These are phyloP conservation scores for Ganoderma leucocontextum DNA, from an alignment of 1,284 basidiomycete genomes.

Conservation along the genomic window DNA sequence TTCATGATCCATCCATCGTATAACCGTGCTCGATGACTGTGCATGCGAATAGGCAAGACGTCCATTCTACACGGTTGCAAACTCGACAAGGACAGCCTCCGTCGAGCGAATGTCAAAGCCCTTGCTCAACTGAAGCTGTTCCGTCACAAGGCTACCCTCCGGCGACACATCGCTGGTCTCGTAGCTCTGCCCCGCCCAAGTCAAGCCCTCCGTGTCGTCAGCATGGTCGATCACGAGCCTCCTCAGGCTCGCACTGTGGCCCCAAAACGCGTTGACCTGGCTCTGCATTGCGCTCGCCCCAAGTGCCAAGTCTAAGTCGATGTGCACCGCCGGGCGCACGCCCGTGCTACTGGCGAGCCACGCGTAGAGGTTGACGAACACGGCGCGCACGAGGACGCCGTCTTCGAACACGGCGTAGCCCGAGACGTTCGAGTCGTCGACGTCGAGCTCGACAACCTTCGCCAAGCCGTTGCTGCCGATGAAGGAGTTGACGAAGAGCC, in stretches of 20 bases:
- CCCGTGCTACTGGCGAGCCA: slow-evolving; percentile 50
- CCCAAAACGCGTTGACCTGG: slow-evolving; percentile 3
- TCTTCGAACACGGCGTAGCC: slow-evolving; percentile 71
- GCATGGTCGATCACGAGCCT: slow-evolving; percentile 52
- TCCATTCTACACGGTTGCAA: slow-evolving; percentile 21
- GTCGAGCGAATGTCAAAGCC: slow-evolving; percentile 59
- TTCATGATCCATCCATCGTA: not conserved
- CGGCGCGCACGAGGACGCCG: slow-evolving; percentile 52
- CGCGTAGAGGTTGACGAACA: slow-evolving; percentile 66
- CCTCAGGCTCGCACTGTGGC: slow-evolving; percentile 6
- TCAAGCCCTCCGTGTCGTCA: slow-evolving; percentile 61
- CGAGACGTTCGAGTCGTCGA: slow-evolving; percentile 57
- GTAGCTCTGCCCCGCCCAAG: slow-evolving; percentile 71
- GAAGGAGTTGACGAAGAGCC: slow-evolving; percentile 55
- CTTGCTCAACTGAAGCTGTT: slow-evolving; percentile 44
- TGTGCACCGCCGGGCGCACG: slow-evolving; percentile 49
- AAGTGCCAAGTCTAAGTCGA: slow-evolving; percentile 49
- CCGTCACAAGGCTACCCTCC: slow-evolving; percentile 47
- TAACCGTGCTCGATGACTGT: not conserved
- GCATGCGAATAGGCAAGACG: not conserved
- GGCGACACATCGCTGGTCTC: slow-evolving; percentile 61
- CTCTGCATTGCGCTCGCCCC: slow-evolving; percentile 15
- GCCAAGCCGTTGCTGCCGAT: slow-evolving; percentile 49
- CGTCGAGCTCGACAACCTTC: slow-evolving; percentile 58
- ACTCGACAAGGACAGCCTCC: slow-evolving; percentile 56